phyloP scores from a whole-genome alignment of 768 basidiomycete species.

The Sistotremastrum suecicum region DNA sequence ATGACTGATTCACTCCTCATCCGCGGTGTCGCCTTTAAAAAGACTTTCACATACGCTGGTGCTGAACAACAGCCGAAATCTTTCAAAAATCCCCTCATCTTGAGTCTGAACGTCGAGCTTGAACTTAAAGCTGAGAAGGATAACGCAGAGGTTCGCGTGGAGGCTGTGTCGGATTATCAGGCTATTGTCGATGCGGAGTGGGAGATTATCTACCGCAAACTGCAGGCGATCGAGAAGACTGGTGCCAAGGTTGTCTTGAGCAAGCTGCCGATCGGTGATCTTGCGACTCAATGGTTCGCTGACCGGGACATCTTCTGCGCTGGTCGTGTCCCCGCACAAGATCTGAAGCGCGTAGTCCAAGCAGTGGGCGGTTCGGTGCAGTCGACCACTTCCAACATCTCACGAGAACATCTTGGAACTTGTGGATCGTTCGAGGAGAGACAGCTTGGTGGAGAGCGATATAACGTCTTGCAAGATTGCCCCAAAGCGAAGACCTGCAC shows the following conservation, averaged over 20 bases:
- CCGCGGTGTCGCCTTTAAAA: constrained; percentile 93
- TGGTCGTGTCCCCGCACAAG: constrained; percentile 81
- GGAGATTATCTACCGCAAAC: constrained; percentile 97
- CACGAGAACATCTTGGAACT: constrained; percentile 80
- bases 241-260: constrained; percentile 96
- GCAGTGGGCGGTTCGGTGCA: constrained; percentile 93
- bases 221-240: constrained; percentile 89
- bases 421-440: constrained; percentile 87
- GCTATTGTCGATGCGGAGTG: constrained; percentile 99
- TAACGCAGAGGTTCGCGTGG: constrained; percentile 95
- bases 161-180: constrained; percentile 95
- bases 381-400: constrained; percentile 89
- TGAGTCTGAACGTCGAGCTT: constrained; percentile 93
- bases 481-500: constrained; percentile 94
- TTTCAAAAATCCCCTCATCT: constrained; percentile 76
- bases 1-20: constrained; percentile 92
- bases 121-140: constrained; percentile 99
- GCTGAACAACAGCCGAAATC: constrained; percentile 97
- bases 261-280: constrained; percentile 95
- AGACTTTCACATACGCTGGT: constrained; percentile 98
- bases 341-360: constrained; percentile 87
- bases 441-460: constrained; percentile 94
- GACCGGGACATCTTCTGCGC: constrained; percentile 99
- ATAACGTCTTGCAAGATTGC: constrained; percentile 90
- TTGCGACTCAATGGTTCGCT: constrained; percentile 98